phyloP scores from a whole-genome alignment of 2,329 filamentous ascomycete species.

The Talaromyces sp. region DNA sequence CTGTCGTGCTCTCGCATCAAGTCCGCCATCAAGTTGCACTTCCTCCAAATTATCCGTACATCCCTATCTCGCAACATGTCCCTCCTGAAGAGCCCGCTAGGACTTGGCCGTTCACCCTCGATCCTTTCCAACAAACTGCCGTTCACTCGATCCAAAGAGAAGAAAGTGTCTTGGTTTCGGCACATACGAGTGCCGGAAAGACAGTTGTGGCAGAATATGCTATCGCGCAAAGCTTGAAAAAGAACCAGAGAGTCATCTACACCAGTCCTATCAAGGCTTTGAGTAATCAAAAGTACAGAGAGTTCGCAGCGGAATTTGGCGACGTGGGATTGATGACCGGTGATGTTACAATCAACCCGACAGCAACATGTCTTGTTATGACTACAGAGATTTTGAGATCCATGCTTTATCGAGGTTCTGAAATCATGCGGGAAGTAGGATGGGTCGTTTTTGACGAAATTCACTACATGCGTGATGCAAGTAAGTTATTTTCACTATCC shows the following conservation, averaged over 20 bases:
- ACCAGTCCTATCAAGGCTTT: slow-evolving; percentile 98
- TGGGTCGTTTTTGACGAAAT: slow-evolving; percentile 99
- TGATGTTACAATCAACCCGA: slow-evolving; percentile 98
- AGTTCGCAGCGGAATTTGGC: slow-evolving; percentile 91
- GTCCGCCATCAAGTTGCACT: slow-evolving; percentile 97
- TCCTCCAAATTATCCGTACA: slow-evolving; percentile 87
- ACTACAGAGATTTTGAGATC: slow-evolving; percentile 98
- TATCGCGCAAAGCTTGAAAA: slow-evolving; percentile 92
- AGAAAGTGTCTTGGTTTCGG: slow-evolving; percentile 93
- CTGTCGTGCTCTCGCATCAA: slow-evolving; percentile 84
- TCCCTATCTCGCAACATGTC: slow-evolving; percentile 92
- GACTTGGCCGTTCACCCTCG: slow-evolving; percentile 81
- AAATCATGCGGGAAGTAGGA: slow-evolving; percentile 98
- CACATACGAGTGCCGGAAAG: slow-evolving; percentile 95
- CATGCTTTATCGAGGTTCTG: slow-evolving; percentile 95
- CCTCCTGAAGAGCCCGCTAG: slow-evolving; percentile 80
- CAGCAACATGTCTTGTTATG: slow-evolving; percentile 96
- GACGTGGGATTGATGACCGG: slow-evolving; percentile 98
- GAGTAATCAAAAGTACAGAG: slow-evolving; percentile 97
- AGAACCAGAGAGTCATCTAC: slow-evolving; percentile 97
- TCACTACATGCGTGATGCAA: slow-evolving; percentile 94
- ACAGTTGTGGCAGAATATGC: slow-evolving; percentile 98
- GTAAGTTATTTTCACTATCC: slow-evolving; percentile 22
- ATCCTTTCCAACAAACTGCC: slow-evolving; percentile 94
- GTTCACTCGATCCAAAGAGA: slow-evolving; percentile 93